Conservation (phyloP, 495 filamentous ascomycete species). For the Neurospora pannonica region DNA sequence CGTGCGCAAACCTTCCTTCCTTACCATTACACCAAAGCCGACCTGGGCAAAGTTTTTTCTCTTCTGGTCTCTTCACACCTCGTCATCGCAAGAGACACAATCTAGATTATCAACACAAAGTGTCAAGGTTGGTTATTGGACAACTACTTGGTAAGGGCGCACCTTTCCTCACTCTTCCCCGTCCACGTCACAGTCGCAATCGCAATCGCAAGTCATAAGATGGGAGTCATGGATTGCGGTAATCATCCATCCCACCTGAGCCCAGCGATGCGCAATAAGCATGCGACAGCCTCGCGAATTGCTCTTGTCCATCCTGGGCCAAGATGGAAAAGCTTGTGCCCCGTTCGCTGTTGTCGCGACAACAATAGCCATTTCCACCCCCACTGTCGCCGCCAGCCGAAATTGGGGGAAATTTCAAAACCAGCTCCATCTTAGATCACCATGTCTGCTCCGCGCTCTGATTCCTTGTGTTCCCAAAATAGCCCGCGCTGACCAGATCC, state of each 20-base stretch:
- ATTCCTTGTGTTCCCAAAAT: not conserved
- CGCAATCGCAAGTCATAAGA: not conserved
- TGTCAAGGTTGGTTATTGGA: not conserved
- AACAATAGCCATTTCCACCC: constrained; percentile 9
- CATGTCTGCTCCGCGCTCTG: not conserved
- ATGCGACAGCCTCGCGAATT: not conserved
- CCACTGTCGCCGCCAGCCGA: constrained; percentile 15
- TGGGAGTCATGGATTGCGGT: not conserved
- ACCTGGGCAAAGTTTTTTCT: not conserved
- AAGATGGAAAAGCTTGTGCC: not conserved
- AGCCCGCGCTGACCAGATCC: not conserved
- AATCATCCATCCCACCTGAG: not conserved
- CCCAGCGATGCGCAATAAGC: not conserved
- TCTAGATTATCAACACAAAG: not conserved
- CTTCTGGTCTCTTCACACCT: not conserved
- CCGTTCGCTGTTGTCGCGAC: not conserved
- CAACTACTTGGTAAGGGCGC: not conserved
- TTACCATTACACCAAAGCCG: not conserved
- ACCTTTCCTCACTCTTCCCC: not conserved
- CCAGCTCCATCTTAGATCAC: not conserved
- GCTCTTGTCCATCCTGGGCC: not conserved
- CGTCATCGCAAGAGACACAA: not conserved
- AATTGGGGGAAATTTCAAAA: constrained; percentile 6
- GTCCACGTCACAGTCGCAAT: not conserved
- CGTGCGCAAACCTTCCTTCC: not conserved